These are phyloP conservation scores for Stellera chamaejasme DNA, from an alignment of 345 rosid genomes.

Conservation along the genomic window DNA sequence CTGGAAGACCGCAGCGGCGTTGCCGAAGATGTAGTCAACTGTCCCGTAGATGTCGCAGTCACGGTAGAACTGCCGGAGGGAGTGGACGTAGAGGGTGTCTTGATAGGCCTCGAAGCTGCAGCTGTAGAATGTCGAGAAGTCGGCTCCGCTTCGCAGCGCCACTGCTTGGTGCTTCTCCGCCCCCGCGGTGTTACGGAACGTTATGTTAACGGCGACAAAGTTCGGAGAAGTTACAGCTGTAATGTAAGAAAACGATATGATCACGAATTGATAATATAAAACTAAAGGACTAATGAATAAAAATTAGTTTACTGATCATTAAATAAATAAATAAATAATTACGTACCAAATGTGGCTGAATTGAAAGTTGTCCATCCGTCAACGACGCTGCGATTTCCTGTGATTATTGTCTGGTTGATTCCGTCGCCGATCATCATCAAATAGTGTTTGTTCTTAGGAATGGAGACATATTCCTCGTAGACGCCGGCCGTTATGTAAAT, in stretches of 20 bases:
- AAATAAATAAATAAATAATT: background rate
- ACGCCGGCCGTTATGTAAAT: conserved; percentile 60
- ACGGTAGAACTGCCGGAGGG: conserved; percentile 74
- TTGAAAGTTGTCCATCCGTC: conserved; percentile 91
- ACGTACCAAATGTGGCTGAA: conserved; percentile 79
- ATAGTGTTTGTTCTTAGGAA: conserved; percentile 59
- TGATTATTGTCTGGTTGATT: conserved; percentile 67
- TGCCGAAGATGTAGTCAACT: conserved; percentile 86
- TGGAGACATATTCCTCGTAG: conserved; percentile 66
- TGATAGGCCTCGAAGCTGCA: conserved; percentile 90
- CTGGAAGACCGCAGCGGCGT: conserved; percentile 78
- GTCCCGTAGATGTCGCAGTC: conserved; percentile 90
- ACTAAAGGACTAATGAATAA: no score
- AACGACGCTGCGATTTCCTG: conserved; percentile 71
- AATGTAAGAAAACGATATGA: background rate
- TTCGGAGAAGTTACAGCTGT: conserved; percentile 74
- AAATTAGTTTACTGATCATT: no score
- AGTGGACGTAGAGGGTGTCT: conserved; percentile 74
- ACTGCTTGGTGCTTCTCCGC: conserved; percentile 83
- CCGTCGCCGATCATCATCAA: conserved; percentile 92
- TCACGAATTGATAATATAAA: background rate
- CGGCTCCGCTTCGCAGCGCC: conserved; percentile 64
- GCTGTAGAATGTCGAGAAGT: conserved; percentile 63
- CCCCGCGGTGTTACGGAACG: conserved; percentile 86
- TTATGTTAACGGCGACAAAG: conserved; percentile 72